These are phyloP conservation scores for Talaromyces verruculosus DNA, from an alignment of 2,329 filamentous ascomycete genomes.

Conservation along the genomic window DNA sequence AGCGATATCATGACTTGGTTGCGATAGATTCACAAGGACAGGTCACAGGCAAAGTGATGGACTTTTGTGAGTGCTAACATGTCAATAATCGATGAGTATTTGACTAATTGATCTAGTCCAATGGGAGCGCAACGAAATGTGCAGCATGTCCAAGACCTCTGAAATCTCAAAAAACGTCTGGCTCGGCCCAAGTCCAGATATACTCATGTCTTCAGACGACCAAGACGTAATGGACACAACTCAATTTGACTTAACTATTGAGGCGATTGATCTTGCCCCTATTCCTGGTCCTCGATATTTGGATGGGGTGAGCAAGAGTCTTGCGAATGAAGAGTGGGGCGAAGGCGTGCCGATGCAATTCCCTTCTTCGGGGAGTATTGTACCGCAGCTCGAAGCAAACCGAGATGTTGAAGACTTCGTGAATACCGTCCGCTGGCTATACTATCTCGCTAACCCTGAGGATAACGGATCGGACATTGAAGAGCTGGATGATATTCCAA, in stretches of 20 bases:
- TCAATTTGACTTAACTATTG: conserved; percentile 78
- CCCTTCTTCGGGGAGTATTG: conserved; percentile 89
- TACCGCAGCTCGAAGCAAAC: conserved; percentile 80
- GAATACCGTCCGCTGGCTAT: conserved; percentile 87
- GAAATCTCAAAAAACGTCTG: conserved; percentile 89
- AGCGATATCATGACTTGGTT: conserved; percentile 67
- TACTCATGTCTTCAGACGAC: conserved; percentile 48
- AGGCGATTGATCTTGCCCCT: conserved; percentile 81
- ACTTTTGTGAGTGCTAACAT: conserved; percentile 63
- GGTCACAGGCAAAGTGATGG: conserved; percentile 74
- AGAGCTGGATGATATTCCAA: conserved; percentile 58
- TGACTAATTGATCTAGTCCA: conserved; percentile 52
- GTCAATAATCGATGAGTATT: not conserved
- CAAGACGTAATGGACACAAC: conserved; percentile 51
- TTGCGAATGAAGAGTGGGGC: conserved; percentile 40
- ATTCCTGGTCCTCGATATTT: conserved; percentile 70
- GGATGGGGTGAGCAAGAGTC: conserved; percentile 60
- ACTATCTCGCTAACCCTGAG: conserved; percentile 70
- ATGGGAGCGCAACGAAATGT: conserved; percentile 90
- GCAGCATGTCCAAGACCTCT: conserved; percentile 82
- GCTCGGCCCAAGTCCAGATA: conserved; percentile 82
- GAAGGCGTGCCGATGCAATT: conserved; percentile 67
- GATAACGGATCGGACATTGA: conserved; percentile 42
- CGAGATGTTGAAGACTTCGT: conserved; percentile 80
- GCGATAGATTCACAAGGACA: conserved; percentile 70